Percentiles rank a stretch among this genome's conserved stretches.
Evolutionary conservation across 1,139 yeast genomes (phyloP).

Genomic region (Yamadazyma buinensis): DNA sequence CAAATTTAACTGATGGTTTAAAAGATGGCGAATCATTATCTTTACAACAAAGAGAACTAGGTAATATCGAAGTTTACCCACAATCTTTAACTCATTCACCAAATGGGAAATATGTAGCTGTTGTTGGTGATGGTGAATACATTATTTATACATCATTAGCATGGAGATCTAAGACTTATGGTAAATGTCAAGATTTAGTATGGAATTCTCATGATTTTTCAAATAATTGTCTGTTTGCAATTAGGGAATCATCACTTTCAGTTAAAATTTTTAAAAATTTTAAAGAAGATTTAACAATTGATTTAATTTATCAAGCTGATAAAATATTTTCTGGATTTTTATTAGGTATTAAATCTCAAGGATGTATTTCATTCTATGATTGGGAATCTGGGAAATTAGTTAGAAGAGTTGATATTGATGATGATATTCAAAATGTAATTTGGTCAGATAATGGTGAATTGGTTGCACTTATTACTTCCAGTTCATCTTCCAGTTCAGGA

Average conservation of each 20-base stretch:
- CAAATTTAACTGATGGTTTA: slow-evolving; percentile 54
- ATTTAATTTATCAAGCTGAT: slow-evolving; percentile 71
- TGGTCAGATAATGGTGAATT: slow-evolving; percentile 96
- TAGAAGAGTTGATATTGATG: slow-evolving; percentile 73
- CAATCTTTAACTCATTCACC: slow-evolving; percentile 87
- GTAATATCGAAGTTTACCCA: slow-evolving; percentile 90
- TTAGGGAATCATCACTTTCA: slow-evolving; percentile 63
- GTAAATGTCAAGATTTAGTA: slow-evolving; percentile 84
- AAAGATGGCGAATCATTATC: slow-evolving; percentile 81
- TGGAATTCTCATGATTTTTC: slow-evolving; percentile 81
- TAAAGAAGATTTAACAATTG: slow-evolving; percentile 67
- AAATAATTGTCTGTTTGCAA: slow-evolving; percentile 75
- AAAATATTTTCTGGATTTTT: slow-evolving; percentile 84
- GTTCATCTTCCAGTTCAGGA: slow-evolving; percentile 19
- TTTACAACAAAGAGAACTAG: slow-evolving; percentile 81
- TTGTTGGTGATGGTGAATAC: slow-evolving; percentile 97
- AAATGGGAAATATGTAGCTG: slow-evolving; percentile 95
- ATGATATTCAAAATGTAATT: slow-evolving; percentile 70
- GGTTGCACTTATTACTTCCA: slow-evolving; percentile 67
- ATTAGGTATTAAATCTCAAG: slow-evolving; percentile 77
- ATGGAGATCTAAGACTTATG: slow-evolving; percentile 95
- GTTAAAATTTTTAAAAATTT: slow-evolving; percentile 80
- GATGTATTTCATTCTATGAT: slow-evolving; percentile 83
- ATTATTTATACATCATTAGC: slow-evolving; percentile 95
- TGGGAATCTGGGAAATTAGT: slow-evolving; percentile 88